Evolutionary conservation across 352 stramenopile species (phyloP).

Genomic region (Globisporangium middletonii): DNA sequence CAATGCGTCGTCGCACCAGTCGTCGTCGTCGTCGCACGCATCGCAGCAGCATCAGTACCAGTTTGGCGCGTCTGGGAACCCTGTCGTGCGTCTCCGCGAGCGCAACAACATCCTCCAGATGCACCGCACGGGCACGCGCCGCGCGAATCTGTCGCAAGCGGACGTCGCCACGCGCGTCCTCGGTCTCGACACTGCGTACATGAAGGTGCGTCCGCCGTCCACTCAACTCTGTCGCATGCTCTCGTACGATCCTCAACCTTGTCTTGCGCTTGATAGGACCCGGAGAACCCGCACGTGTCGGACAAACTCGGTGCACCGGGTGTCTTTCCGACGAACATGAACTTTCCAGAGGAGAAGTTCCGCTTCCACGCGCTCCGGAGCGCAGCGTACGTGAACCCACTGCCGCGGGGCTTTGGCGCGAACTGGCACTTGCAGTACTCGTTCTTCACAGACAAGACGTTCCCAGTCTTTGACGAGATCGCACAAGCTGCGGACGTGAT

Average conservation of each 20-base stretch:
- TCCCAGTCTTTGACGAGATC: constrained; percentile 68
- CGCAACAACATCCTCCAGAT: constrained; percentile 72
- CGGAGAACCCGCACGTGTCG: constrained; percentile 54
- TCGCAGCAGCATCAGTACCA: constrained; percentile 19
- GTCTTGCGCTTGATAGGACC: constrained; percentile 26
- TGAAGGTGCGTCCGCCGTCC: constrained; percentile 39
- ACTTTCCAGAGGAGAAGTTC: constrained; percentile 79
- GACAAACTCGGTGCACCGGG: constrained; percentile 68
- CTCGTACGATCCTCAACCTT: too few relatives aligned
- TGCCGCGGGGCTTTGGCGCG: constrained; percentile 68
- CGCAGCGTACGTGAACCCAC: constrained; percentile 65
- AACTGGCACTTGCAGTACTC: constrained; percentile 85
- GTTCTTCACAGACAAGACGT: constrained; percentile 74
- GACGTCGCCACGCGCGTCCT: constrained; percentile 56
- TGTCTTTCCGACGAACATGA: constrained; percentile 71
- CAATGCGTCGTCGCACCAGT: constrained; percentile 10
- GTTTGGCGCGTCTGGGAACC: constrained; percentile 43
- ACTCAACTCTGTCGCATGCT: too few relatives aligned
- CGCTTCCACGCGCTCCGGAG: constrained; percentile 66
- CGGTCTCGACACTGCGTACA: constrained; percentile 61
- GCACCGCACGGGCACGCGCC: constrained; percentile 50
- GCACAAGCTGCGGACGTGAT: constrained; percentile 46
- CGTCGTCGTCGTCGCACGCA: background rate
- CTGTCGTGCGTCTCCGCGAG: constrained; percentile 49
- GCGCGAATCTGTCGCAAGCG: constrained; percentile 33